Conservation (phyloP, 2,329 filamentous ascomycete genomes). For the Xylaria digitata region DNA sequence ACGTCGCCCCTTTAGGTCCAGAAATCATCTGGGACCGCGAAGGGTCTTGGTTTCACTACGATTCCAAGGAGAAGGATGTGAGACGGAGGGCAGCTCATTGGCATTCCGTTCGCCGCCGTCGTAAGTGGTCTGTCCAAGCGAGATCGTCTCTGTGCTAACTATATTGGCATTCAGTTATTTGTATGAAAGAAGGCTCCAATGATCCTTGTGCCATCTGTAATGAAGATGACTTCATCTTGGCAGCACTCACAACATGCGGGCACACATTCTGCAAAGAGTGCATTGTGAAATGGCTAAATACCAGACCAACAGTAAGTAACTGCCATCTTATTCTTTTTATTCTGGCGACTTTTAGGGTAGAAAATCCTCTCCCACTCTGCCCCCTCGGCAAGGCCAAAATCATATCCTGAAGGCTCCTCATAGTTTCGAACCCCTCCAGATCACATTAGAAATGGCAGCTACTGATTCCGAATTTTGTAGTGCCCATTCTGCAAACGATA, state of each 20-base stretch:
- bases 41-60: constrained; percentile 54
- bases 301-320: constrained; percentile 63
- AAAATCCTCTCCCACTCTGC: no score
- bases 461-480: no score
- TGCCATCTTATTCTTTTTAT: no score
- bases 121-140: constrained; percentile 53
- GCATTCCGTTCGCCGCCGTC: constrained; percentile 80
- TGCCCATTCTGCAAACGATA: constrained; percentile 87
- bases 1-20: constrained; percentile 72
- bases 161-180: constrained; percentile 57
- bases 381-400: no score
- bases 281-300: constrained; percentile 80
- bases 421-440: no score
- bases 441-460: constrained; percentile 40
- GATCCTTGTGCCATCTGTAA: constrained; percentile 90
- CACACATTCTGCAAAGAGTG: constrained; percentile 94
- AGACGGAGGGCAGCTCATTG: constrained; percentile 69
- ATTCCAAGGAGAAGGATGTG: constrained; percentile 62
- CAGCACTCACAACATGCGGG: constrained; percentile 86
- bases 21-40: constrained; percentile 67
- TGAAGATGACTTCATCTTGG: constrained; percentile 74
- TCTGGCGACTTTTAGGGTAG: no score
- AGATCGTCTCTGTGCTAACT: constrained; percentile 36
- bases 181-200: constrained; percentile 69
- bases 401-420: no score